Base-by-base conservation (phyloP, 176 grass and related monocot species). In the Panicum miliaceum region DNA sequence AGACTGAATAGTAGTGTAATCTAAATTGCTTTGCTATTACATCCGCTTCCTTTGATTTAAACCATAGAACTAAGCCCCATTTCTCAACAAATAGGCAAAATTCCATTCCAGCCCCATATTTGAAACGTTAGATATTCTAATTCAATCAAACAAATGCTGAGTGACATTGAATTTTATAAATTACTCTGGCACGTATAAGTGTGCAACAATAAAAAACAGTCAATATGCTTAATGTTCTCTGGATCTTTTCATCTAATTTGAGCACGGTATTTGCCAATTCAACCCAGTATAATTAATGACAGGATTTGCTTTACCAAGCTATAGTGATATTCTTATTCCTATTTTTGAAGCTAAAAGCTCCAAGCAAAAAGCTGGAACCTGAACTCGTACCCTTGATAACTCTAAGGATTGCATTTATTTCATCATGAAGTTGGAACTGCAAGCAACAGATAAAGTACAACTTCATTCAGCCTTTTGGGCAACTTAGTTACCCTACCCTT, bases 281-380 rank as follows among this genome's bases (percentile, higher is more conserved):
- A 73, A 81, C 48, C 37, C 67, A 36, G 8, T 66, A 46, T 13
- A 74, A 12, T 29, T 41, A 84, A 58, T 36, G 20, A 7, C 12
- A 25, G 8, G 25, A 32, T 68, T 26, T 47, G 51, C 35, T 81
- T 58, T 4, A 19, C 42, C 19, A 63, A 62, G 26, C 68, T 82
- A 43, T 47, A 56, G 38, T 3, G 20, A 40, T n/a, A 58, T 37
- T 58, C 14, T 25, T 70, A 68, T 47, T 32, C 29, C 29, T 32
- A 32, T 32, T 32, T 84, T 58, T 36, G 26, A 78, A 78, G 26
- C 18, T 85, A 46, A 69, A 59, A 37, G 23, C 18, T 46, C 23
- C 73, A 58, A 68, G 26, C 19, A 77, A 52, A 84, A 84, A 58
- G 50, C 26, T 85, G 64, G 73, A 85, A 78, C 52, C 51, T 61